phyloP scores from a whole-genome alignment of 2,329 filamentous ascomycete genomes.

The Colletotrichum sp. region DNA sequence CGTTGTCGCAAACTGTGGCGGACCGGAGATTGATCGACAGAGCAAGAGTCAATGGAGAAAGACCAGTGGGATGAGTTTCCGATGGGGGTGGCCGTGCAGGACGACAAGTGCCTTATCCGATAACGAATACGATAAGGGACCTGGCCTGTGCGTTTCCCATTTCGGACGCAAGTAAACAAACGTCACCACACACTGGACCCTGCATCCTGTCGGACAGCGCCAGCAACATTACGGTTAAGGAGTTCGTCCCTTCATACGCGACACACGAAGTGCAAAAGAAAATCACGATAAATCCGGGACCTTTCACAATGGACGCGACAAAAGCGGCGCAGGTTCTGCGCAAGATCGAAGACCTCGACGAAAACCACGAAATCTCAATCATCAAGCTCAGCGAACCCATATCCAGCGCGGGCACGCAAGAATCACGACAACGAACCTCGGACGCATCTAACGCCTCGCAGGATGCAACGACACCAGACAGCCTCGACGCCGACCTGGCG shows the following conservation, averaged over 20 bases:
- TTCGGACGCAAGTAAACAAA: slow-evolving; percentile 46
- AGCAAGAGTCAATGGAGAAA: background rate
- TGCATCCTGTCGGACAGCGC: background rate
- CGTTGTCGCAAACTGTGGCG: slow-evolving; percentile 7
- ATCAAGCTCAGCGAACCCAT: slow-evolving; percentile 80
- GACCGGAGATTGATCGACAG: slow-evolving; percentile 1
- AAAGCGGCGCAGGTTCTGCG: slow-evolving; percentile 48
- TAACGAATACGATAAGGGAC: background rate
- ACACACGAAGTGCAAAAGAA: background rate
- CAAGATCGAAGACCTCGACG: slow-evolving; percentile 58
- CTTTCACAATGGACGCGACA: slow-evolving; percentile 31
- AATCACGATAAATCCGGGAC: background rate
- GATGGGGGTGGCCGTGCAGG: background rate
- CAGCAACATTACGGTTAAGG: background rate
- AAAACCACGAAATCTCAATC: slow-evolving; percentile 71
- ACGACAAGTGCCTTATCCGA: background rate
- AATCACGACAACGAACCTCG: slow-evolving; percentile 63
- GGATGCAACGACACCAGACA: slow-evolving; percentile 74
- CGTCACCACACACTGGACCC: background rate
- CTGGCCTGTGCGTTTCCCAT: slow-evolving; percentile 22
- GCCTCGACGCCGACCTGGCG: slow-evolving; percentile 80
- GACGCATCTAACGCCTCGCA: slow-evolving; percentile 72
- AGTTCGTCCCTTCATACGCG: background rate
- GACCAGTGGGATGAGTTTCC: background rate
- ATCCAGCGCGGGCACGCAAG: slow-evolving; percentile 52